Evolutionary conservation across 306 rosid species (phyloP).

Genomic region (Rosa persica): DNA sequence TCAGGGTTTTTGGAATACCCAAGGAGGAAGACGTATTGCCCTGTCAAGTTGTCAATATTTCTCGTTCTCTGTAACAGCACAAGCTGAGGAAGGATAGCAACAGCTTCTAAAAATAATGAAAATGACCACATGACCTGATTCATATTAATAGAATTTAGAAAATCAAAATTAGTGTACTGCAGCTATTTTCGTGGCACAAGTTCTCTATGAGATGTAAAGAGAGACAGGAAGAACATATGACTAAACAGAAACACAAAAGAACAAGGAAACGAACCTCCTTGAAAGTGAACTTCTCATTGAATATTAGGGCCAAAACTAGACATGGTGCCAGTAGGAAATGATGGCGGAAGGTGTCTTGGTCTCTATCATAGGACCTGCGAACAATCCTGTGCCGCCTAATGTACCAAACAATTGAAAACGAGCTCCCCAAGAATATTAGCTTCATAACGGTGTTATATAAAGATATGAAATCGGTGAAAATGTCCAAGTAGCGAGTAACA

Average conservation of each 20-base stretch:
- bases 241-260: constrained; percentile 8
- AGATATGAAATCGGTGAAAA: constrained; percentile 58
- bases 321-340: constrained; percentile 65
- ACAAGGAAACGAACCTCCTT: constrained; percentile 53
- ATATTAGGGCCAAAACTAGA: constrained; percentile 61
- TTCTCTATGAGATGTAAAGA: background rate
- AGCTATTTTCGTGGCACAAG: background rate
- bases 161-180: background rate
- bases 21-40: constrained; percentile 84
- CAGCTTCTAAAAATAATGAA: constrained; percentile 84
- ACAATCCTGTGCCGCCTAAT: constrained; percentile 81
- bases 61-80: constrained; percentile 83
- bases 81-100: constrained; percentile 90
- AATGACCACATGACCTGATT: constrained; percentile 86
- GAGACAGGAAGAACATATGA: background rate
- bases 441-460: constrained; percentile 76
- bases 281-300: constrained; percentile 72
- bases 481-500: constrained; percentile 80
- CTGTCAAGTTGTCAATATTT: constrained; percentile 90
- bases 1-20: constrained; percentile 51
- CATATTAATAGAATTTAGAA: constrained; percentile 19
- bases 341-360: constrained; percentile 90
- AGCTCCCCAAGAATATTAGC: constrained; percentile 85
- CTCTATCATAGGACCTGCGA: constrained; percentile 83
- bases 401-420: constrained; percentile 90